Evolutionary conservation across 306 rosid genomes (phyloP), one percentile per base, ranked within the genome.

Genomic region (Betula pendula): DNA sequence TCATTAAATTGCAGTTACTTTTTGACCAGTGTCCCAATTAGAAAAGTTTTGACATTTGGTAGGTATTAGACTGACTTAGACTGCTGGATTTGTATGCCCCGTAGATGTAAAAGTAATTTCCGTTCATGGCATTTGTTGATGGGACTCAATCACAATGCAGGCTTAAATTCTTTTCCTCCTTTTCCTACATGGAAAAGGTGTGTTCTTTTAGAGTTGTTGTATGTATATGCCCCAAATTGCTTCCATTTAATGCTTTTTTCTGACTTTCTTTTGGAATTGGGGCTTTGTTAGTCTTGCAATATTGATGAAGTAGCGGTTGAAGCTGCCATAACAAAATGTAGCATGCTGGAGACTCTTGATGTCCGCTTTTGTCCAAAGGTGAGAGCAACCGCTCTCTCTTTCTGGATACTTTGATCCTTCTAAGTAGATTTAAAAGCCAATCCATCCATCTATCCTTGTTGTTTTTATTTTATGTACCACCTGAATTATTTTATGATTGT

Each of bases 321-420:
- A 75, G 89, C 92, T 80, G 99, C 99, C 43, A 86, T 88, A 85
- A 82, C 91, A 14, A 93, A 87, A 72, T 96, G 99, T 81, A 80
- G 86, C 74, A 81, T 88, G 94, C 91, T 96, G 77, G 99, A 96
- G 86, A 96, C 98, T n/a, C 93, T 96, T 40, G 99, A 96, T 74
- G 94, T 96, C 67, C 98, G 99, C 83, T 87, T 85, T 71, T 96
- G 99, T 91, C 99, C 88, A 0, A 96, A 91, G 96, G 99, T 91
- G 25, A 71, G 85, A 63, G 14, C 72, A 51, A 69, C 38, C 60
- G 45, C 47, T 44, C 38, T 24, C 5, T 55, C 19, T 29, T 71
- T 66, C 63, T 16, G 5, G 49, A 38, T 38, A 51, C 0, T 15
- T 27, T 35, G 68, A 62, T 20, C 55, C 72, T 79, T 72, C 48